These are phyloP conservation scores for Rhizophagus prolifer DNA, from an alignment of 192 early-diverging fungal species.

Conservation along the genomic window DNA sequence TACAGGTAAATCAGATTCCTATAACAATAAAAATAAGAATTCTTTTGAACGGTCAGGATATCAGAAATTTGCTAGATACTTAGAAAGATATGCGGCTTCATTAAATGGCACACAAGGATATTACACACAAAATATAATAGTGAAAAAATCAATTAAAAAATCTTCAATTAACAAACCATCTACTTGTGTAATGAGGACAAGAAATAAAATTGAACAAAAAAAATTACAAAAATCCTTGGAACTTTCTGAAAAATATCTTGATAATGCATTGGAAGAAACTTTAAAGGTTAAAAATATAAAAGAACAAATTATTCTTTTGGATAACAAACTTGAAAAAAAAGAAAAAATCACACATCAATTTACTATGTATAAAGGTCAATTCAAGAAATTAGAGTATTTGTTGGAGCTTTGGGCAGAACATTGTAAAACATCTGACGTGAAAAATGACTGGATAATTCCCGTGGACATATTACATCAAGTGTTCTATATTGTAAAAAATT, in stretches of 20 bases:
- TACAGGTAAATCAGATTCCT: no score
- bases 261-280: background rate
- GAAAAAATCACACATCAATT: background rate
- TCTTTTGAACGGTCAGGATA: background rate
- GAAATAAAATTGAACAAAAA: background rate
- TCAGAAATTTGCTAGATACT: constrained; percentile 4
- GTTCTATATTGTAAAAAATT: constrained; percentile 24
- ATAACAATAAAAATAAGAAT: background rate
- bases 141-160: background rate
- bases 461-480: constrained; percentile 17
- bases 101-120: constrained; percentile 18
- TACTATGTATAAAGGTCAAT: background rate
- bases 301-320: background rate
- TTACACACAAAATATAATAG: background rate
- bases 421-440: background rate
- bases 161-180: background rate
- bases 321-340: background rate
- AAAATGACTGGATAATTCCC: background rate
- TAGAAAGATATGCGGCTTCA: constrained; percentile 23
- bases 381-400: constrained; percentile 21
- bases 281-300: background rate
- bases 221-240: background rate
- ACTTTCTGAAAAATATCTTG: background rate
- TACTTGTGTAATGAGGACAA: background rate
- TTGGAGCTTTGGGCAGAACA: constrained; percentile 12